These are phyloP conservation scores for Aspergillus homomorphus DNA, from an alignment of 495 filamentous ascomycete genomes.

Conservation along the genomic window DNA sequence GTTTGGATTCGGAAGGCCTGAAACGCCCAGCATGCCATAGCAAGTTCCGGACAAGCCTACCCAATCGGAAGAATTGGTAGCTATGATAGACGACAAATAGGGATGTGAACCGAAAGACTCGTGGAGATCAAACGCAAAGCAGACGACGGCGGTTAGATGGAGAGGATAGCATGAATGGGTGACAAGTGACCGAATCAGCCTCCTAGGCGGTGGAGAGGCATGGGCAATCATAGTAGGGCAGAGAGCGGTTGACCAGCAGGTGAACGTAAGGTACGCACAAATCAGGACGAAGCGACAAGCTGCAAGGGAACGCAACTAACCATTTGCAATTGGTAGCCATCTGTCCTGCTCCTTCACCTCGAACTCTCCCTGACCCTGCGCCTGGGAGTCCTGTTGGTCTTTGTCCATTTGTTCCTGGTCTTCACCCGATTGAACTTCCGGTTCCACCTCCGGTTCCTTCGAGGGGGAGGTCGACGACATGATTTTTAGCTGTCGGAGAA, in stretches of 20 bases:
- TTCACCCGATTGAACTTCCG: conserved; percentile 88
- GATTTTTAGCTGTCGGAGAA: conserved; percentile 54
- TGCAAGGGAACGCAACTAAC: conserved; percentile 69
- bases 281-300: conserved; percentile 50
- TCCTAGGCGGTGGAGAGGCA: conserved; percentile 22
- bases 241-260: conserved; percentile 43
- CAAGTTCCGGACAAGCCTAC: not conserved
- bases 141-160: not conserved
- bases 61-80: not conserved
- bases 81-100: not conserved
- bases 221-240: conserved; percentile 33
- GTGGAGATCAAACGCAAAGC: not conserved
- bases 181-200: conserved; percentile 16
- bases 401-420: conserved; percentile 74
- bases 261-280: conserved; percentile 56
- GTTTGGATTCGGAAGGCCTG: no score
- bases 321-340: conserved; percentile 99
- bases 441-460: conserved; percentile 84
- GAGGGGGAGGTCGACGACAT: conserved; percentile 92
- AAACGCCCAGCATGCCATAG: not conserved
- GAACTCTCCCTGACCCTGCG: conserved; percentile 74
- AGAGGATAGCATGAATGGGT: conserved; percentile 4
- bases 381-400: conserved; percentile 58
- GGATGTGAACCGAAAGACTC: not conserved
- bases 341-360: conserved; percentile 99